These are phyloP conservation scores for Chytriomyces sp. DNA, from an alignment of 192 early-diverging fungal species.

Conservation along the genomic window DNA sequence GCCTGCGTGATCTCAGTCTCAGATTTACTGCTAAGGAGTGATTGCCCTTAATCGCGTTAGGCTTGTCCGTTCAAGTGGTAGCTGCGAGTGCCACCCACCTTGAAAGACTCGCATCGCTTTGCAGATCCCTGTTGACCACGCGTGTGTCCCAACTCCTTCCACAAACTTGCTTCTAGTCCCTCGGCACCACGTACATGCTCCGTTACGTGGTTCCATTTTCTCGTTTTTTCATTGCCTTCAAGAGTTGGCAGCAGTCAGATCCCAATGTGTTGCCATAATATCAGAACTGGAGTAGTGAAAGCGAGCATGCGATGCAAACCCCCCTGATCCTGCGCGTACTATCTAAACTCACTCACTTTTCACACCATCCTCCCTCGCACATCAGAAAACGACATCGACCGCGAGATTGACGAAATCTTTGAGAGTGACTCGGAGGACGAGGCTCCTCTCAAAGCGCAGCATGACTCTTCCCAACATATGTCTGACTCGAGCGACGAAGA, in stretches of 20 bases:
- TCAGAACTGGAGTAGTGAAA: too few relatives aligned
- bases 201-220: background rate
- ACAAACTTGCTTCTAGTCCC: too few relatives aligned
- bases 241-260: background rate
- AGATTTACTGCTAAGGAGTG: too few relatives aligned
- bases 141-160: too few relatives aligned
- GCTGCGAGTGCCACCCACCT: too few relatives aligned
- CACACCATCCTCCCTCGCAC: background rate
- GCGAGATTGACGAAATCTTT: constrained; percentile 35
- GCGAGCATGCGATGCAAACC: too few relatives aligned
- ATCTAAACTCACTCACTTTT: background rate
- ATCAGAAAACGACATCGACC: constrained; percentile 18
- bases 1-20: too few relatives aligned
- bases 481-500: background rate
- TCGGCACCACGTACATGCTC: too few relatives aligned
- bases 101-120: too few relatives aligned
- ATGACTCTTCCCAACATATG: background rate
- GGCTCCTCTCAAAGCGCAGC: constrained; percentile 14
- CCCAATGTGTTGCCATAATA: background rate
- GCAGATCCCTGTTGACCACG: too few relatives aligned
- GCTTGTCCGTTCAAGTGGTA: too few relatives aligned
- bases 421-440: constrained; percentile 30
- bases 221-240: background rate
- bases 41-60: too few relatives aligned
- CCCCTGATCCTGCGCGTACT: background rate